A percentile compares a stretch with the other conserved stretches of the same genome.
Evolutionary conservation across 139 green algal species (phyloP).

Genomic region (Bryopsis sp.): DNA sequence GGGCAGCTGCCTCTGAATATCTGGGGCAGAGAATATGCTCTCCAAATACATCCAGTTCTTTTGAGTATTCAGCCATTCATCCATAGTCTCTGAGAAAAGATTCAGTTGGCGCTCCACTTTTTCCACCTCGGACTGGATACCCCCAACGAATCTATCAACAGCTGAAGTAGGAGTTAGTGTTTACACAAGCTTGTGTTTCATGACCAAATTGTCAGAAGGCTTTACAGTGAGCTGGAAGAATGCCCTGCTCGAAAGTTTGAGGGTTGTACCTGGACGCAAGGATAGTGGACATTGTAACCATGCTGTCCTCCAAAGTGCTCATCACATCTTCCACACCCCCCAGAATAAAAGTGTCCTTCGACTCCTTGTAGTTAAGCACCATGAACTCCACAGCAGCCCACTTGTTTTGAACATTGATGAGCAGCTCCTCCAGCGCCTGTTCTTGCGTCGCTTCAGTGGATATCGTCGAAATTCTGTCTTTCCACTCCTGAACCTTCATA

Average conservation of each 20-base stretch:
- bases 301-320: constrained; percentile 66
- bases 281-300: constrained; percentile 82
- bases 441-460: constrained; percentile 74
- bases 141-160: constrained; percentile 47
- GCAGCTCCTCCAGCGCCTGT: constrained; percentile 60
- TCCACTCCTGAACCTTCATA: constrained; percentile 42
- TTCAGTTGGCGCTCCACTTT: constrained; percentile 59
- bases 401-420: constrained; percentile 59
- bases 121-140: constrained; percentile 66
- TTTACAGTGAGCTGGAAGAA: too few species aligned
- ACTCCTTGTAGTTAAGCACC: constrained; percentile 72
- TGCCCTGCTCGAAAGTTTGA: too few species aligned
- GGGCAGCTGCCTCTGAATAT: constrained; percentile 80
- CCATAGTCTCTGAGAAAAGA: constrained; percentile 57
- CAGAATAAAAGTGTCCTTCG: constrained; percentile 77
- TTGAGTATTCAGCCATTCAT: constrained; percentile 60
- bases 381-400: constrained; percentile 68
- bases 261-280: constrained; percentile 38
- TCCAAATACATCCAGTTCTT: constrained; percentile 87
- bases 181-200: too few species aligned
- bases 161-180: not conserved
- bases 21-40: constrained; percentile 66
- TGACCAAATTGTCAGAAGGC: too few species aligned
- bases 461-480: constrained; percentile 44
- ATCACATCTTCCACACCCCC: constrained; percentile 67